Evolutionary conservation across 352 stramenopile species (phyloP).

Genomic region (Phytophthora aleatoria): DNA sequence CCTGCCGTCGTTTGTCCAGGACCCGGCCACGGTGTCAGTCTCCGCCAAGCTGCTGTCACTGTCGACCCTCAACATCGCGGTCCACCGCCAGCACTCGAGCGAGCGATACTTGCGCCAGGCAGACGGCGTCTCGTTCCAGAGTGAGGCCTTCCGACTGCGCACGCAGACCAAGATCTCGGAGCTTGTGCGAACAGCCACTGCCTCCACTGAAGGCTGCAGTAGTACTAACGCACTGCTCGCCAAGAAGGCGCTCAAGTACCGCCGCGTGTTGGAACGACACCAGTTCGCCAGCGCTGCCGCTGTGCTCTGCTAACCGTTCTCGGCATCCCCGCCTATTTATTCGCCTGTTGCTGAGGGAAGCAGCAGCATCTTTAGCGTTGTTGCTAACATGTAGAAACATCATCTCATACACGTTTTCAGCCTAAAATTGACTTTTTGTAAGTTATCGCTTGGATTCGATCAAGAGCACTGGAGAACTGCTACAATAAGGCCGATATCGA

Average conservation of each 20-base stretch:
- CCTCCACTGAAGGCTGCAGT: slow-evolving; percentile 19
- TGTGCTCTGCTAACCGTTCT: slow-evolving; percentile 1
- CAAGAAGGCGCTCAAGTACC: slow-evolving; percentile 56
- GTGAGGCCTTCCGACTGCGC: slow-evolving; percentile 39
- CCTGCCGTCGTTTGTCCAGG: slow-evolving; percentile 18
- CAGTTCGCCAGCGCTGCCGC: not conserved
- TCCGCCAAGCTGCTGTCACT: slow-evolving; percentile 6
- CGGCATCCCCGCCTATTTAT: not conserved
- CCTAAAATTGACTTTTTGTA: not conserved
- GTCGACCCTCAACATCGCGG: not conserved
- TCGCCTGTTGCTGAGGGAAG: not conserved
- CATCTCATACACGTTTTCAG: not conserved
- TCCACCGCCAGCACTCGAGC: not conserved
- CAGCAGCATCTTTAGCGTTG: too few relatives aligned
- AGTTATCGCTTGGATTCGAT: too few relatives aligned
- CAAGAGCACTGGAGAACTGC: too few relatives aligned
- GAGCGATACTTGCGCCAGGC: slow-evolving; percentile 9
- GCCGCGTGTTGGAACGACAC: slow-evolving; percentile 39
- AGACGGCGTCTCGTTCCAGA: slow-evolving; percentile 41
- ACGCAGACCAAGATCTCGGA: slow-evolving; percentile 35
- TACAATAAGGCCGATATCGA: too few relatives aligned
- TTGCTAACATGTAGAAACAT: not conserved
- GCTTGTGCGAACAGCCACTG: slow-evolving; percentile 28
- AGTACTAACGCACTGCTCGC: slow-evolving; percentile 45
- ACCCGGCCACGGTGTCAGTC: slow-evolving; percentile 10